phyloP scores from a whole-genome alignment of 768 basidiomycete species.

The Auriculariales sp. region DNA sequence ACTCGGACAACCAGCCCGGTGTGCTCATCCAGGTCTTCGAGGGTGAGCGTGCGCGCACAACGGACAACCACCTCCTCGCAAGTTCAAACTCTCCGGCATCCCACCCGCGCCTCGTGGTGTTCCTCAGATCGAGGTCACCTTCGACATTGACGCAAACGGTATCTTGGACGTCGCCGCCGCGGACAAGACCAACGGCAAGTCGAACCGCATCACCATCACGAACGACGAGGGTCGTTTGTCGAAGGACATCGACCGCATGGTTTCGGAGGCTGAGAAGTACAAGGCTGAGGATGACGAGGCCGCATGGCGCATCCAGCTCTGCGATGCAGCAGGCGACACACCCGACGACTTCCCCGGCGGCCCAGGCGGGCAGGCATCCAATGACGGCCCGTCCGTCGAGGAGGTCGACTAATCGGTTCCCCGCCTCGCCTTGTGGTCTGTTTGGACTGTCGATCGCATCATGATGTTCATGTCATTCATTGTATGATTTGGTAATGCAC shows the following conservation, averaged over 20 bases:
- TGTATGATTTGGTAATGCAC: too few species aligned
- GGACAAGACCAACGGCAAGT: conserved; percentile 96
- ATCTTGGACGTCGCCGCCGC: conserved; percentile 90
- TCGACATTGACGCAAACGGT: conserved; percentile 96
- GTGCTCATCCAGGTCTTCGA: conserved; percentile 97
- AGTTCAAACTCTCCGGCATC: conserved; percentile 94
- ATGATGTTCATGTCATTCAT: too few species aligned
- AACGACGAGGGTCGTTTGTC: conserved; percentile 95
- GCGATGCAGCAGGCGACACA: neutral
- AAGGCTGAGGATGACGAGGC: conserved; percentile 39
- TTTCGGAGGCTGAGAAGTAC: conserved; percentile 85
- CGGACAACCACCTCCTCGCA: conserved; percentile 97
- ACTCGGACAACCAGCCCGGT: conserved; percentile 97
- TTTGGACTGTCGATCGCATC: too few species aligned
- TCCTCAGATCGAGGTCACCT: conserved; percentile 94
- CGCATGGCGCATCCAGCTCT: neutral
- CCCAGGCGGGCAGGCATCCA: too few species aligned
- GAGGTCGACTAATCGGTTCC: too few species aligned
- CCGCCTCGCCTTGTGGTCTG: too few species aligned
- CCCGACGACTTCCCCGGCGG: too few species aligned
- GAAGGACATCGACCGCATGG: conserved; percentile 91
- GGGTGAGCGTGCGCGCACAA: conserved; percentile 95
- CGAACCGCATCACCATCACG: conserved; percentile 84
- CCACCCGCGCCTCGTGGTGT: conserved; percentile 96
- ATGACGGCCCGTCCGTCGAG: too few species aligned